Percentiles rank a stretch among this genome's conserved stretches.
phyloP scores from a whole-genome alignment of 345 rosid genomes.

The Pistacia atlantica region DNA sequence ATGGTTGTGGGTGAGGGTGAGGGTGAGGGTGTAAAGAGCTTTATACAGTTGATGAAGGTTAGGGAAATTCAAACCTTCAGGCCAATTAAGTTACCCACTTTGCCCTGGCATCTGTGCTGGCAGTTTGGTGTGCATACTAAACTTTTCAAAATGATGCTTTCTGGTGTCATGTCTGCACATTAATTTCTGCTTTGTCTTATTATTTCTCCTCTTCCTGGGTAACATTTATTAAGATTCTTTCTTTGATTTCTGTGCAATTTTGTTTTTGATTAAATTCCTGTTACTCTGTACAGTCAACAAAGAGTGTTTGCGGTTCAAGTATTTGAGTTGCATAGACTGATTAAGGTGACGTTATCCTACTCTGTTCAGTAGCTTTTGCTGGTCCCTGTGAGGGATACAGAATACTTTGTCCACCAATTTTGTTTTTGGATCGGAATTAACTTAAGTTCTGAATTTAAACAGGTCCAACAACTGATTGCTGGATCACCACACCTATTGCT shows the following conservation, averaged over 20 bases:
- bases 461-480: slow-evolving; percentile 86
- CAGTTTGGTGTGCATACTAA: neutral
- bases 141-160: slow-evolving; percentile 9
- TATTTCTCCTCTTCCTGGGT: neutral
- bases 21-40: neutral
- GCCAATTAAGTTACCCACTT: neutral
- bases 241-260: slow-evolving; percentile 8
- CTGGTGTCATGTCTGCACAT: slow-evolving; percentile 1
- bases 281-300: slow-evolving; percentile 82
- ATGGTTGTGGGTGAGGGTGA: neutral
- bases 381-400: slow-evolving; percentile 10
- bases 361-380: slow-evolving; percentile 17
- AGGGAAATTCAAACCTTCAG: neutral
- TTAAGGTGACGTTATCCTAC: slow-evolving; percentile 58
- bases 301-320: slow-evolving; percentile 87
- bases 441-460: slow-evolving; percentile 26
- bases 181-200: slow-evolving; percentile 17
- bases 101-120: neutral
- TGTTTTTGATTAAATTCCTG: slow-evolving; percentile 36
- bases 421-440: neutral
- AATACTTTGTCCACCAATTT: neutral
- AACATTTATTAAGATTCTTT: slow-evolving; percentile 6
- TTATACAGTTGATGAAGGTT: neutral
- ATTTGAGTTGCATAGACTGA: slow-evolving; percentile 90
- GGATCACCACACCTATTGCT: slow-evolving; percentile 64